Base-by-base conservation (phyloP, 2,329 filamentous ascomycete genomes). In the Fusarium continuum region DNA sequence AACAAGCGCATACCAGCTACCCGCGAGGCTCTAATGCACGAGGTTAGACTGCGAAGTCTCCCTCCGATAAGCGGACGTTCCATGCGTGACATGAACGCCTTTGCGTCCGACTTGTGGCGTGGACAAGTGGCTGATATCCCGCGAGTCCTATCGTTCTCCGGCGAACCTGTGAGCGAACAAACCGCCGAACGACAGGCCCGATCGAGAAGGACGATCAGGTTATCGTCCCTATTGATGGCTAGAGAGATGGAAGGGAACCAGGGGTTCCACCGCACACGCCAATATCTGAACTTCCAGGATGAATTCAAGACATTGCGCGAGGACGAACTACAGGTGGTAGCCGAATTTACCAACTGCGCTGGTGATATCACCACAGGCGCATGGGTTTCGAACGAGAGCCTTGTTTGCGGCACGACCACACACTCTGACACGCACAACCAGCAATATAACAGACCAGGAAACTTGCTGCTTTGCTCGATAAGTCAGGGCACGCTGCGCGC, bases 381-480 rank as follows among this genome's bases (percentile, higher is more conserved):
- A 16, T 89, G 87, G 87, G 76, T 84, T 0, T 83, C 83, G 0
- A 69, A 82, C 17, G 70, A 78, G n/a, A 76, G 76, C 14, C 85
- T 88, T 46, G 69, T 89, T n/a, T 87, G 85, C 61, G 87, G 87
- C 28, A 85, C 86, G 0, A 87, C 85, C 0, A 83, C 83, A 1
- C 86, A 89, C 72, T 88, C 85, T 1, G 87, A 89, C 64, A 75
- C 78, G 0, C 83, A 86, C 35, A 89, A 88, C 54, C 85, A 88
- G 67, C 86, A 88, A 60, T 89, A 89, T 68, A 89, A 89, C 65
- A 88, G 85, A 64, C 82, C 84, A 0, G 86, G 87, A 1, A 89
- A 89, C 65, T 72, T 89, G 9, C 74, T 86, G 2, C 73, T 89
- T 2, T 86, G 84, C 7, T 87, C 84, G 0, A 75, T 79, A 1